Evolutionary conservation across 768 basidiomycete species (phyloP), one percentile per base, ranked within the genome.

Genomic region (Tricholoma furcatifolium): DNA sequence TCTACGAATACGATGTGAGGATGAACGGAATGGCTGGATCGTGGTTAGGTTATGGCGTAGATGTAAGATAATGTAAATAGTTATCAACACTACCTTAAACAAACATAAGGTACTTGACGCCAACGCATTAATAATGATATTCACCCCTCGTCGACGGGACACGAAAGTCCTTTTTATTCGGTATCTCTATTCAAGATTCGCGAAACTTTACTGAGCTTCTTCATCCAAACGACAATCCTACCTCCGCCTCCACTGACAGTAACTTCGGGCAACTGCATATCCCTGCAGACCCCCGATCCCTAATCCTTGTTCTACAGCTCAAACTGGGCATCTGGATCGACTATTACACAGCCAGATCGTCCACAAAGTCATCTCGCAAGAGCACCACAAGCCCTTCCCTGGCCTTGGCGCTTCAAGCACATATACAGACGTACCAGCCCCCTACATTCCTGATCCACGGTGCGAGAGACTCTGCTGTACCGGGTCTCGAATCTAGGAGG

Each of bases 231-330:
- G 68, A 60, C 23, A 7, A 27, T 7, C 3, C 27, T 7, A 6
- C 39, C 9, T 17, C 46, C 7, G 36, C 15, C 9, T 14, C 43
- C 10, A 21, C 9, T 12, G 18, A 21, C 18, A n/a, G 20, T 15
- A 34, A 38, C 6, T 56, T 56, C 32, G 54, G 50, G 2, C 56
- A 61, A 2, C 62, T 74, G 0, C 39, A 59, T 11, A n/a, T 75
- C 58, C 84, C 85, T 4, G 78, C 81, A 1, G 83, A 84, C 58
- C 80, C 80, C 4, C 79, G 85, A 38, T 83, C 82, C 82, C 69
- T 76, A 12, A 68, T 87, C 39, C 64, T 73, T 11, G 74, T 81
- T 4, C 66, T 87, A 9, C 84, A 81, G 54, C 67, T 84, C 18
- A 85, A 88, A 62, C 69, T 80, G 12, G 86, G 84, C 15, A 62